Evolutionary conservation across 2,329 filamentous ascomycete genomes (phyloP), one percentile per base, ranked within the genome.

Genomic region (Curvularia spicifera): DNA sequence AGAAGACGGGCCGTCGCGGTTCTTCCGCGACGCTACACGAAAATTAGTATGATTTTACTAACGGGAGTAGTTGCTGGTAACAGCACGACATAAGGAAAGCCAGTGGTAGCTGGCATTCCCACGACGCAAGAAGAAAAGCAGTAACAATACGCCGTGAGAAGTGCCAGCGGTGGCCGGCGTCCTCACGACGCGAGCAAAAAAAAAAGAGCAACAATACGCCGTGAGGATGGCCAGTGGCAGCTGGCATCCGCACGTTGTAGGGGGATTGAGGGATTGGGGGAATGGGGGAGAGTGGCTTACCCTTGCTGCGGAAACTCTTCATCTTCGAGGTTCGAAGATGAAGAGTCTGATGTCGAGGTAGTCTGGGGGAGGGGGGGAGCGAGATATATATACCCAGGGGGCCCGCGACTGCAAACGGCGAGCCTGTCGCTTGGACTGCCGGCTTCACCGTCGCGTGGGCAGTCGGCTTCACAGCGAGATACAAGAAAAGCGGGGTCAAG

Each of bases 251-350:
- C 28, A 8, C 28, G 8, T 9, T 7, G 5, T 10, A 28, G 9
- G 8, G 9, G 9, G 28, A 31, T 9, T 18, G 18, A 7, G 9
- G 9, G 28, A 31, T 8, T 2, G 8, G 28, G 28, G 8, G 28
- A 9, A 9, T 10, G 2, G 9, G 9, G 28, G 7, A 10, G 28
- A 31, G 28, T 31, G 49, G 13, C 52, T 20, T 64, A 64, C 68
- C 64, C 63, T 66, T 68, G 20, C 37, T 49, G 48, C 61, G 65
- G 35, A 71, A 57, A 18, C 53, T 63, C 47, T 66, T 66, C 68
- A 68, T 69, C 4, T 10, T 61, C 28, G 8, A 48, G 35, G 42
- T 28, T 18, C 6, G 4, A 10, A 7, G 10, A 26, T 35, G 22
- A 42, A 47, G 10, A 26, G 42, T 9, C 35, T 39, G 10, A 49